phyloP scores from a whole-genome alignment of 192 early-diverging fungal species.

The Physocladia obscura region DNA sequence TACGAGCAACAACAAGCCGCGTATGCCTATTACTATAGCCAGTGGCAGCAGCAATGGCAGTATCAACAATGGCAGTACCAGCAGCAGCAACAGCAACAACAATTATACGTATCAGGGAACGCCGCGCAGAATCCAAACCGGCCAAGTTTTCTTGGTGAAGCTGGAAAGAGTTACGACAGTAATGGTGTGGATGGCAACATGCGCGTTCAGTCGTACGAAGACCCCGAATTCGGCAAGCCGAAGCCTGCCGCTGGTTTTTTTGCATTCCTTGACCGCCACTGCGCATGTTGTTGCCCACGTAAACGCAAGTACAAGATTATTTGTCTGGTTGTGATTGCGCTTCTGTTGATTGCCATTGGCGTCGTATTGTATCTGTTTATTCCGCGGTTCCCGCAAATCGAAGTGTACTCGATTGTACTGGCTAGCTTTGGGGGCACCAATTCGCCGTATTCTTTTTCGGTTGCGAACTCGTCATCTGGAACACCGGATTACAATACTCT shows the following conservation, averaged over 20 bases:
- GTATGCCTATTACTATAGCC: no score
- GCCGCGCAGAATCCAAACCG: neutral
- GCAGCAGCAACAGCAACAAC: neutral
- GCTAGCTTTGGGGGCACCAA: neutral
- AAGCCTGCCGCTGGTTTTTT: neutral
- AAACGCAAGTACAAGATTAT: conserved; percentile 4
- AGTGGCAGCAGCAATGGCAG: neutral
- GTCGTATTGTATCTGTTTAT: neutral
- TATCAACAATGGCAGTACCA: neutral
- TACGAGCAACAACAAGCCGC: neutral
- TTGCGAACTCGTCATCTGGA: conserved; percentile 5
- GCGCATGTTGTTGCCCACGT: conserved; percentile 14
- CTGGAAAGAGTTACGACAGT: neutral
- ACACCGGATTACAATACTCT: conserved; percentile 8
- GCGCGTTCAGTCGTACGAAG: neutral
- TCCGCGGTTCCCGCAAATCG: conserved; percentile 20
- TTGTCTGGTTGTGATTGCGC: neutral
- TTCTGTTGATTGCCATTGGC: conserved; percentile 12
- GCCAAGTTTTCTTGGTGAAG: neutral
- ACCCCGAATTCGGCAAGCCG: no score
- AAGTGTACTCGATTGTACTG: conserved; percentile 20
- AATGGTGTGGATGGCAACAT: neutral
- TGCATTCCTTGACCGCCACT: neutral
- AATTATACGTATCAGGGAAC: neutral
- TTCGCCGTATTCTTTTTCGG: conserved; percentile 12